phyloP scores from a whole-genome alignment of 108 stramenopile species.

The Hondaea fermentalgiana region DNA sequence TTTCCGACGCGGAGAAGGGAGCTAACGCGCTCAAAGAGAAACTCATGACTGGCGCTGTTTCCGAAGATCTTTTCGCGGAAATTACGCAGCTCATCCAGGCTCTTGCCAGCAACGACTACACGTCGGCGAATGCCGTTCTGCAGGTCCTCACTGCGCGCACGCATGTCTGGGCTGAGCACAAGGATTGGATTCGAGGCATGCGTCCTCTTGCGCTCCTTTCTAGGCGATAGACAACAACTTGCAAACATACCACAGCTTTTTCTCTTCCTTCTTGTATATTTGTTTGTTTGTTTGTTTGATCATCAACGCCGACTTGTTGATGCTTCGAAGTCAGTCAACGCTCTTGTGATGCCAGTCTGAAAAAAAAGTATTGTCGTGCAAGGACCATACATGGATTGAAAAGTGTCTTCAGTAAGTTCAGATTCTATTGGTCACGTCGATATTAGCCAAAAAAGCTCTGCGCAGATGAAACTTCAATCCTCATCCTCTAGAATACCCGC shows the following conservation, averaged over 20 bases:
- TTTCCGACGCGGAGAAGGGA: background rate
- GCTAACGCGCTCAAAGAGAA: background rate
- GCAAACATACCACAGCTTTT: background rate
- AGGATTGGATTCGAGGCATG: slow-evolving; percentile 2
- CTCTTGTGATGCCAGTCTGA: too few species aligned
- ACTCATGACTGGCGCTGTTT: background rate
- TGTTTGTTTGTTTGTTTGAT: background rate
- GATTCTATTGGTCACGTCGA: too few species aligned
- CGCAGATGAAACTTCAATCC: too few species aligned
- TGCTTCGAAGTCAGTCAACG: too few species aligned
- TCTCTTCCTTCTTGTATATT: background rate
- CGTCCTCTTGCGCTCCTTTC: background rate
- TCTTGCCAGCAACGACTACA: background rate
- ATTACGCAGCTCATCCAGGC: background rate
- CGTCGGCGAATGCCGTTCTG: background rate
- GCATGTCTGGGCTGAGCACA: background rate
- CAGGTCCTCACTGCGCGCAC: background rate
- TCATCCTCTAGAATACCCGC: too few species aligned
- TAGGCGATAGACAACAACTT: background rate
- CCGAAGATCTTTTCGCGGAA: background rate
- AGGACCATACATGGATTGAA: too few species aligned
- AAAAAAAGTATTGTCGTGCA: too few species aligned
- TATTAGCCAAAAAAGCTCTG: too few species aligned
- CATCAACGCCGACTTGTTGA: background rate
- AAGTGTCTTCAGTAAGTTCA: too few species aligned